Evolutionary conservation across 2,329 filamentous ascomycete species (phyloP).

Genomic region (Arthrinium phaeospermum): DNA sequence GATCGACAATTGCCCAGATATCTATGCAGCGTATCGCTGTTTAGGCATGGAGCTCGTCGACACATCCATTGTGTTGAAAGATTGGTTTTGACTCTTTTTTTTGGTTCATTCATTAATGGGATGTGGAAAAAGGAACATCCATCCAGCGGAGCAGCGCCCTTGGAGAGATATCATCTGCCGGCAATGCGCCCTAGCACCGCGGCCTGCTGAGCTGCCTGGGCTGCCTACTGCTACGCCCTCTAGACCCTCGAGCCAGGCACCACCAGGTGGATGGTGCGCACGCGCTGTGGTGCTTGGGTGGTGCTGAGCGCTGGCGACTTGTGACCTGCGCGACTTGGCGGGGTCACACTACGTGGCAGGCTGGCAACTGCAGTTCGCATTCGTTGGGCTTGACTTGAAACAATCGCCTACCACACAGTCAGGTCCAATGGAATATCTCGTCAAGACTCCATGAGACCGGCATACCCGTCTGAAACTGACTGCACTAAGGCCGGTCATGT

Average conservation of each 20-base stretch:
- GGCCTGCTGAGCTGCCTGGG: neutral
- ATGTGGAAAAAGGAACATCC: neutral
- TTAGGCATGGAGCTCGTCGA: conserved; percentile 12
- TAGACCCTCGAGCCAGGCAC: neutral
- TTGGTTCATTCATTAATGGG: neutral
- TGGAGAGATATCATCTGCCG: neutral
- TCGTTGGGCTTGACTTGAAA: conserved; percentile 3
- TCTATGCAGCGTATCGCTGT: conserved; percentile 4
- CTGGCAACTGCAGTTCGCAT: conserved; percentile 14
- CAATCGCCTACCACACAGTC: conserved; percentile 11
- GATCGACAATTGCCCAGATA: conserved; percentile 10
- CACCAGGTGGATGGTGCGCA: neutral
- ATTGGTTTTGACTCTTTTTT: neutral
- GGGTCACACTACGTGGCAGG: conserved; percentile 17
- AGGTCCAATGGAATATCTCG: neutral
- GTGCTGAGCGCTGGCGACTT: neutral
- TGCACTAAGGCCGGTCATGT: conserved; percentile 7
- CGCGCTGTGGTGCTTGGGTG: neutral
- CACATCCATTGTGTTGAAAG: neutral
- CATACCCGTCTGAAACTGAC: conserved; percentile 9
- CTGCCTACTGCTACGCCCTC: neutral
- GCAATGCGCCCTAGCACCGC: neutral
- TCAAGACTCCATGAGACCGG: conserved; percentile 1
- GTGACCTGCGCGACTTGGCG: conserved; percentile 7
- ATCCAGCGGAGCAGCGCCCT: neutral